phyloP scores from a whole-genome alignment of 305 asterid species.

The Solanum hybrid region DNA sequence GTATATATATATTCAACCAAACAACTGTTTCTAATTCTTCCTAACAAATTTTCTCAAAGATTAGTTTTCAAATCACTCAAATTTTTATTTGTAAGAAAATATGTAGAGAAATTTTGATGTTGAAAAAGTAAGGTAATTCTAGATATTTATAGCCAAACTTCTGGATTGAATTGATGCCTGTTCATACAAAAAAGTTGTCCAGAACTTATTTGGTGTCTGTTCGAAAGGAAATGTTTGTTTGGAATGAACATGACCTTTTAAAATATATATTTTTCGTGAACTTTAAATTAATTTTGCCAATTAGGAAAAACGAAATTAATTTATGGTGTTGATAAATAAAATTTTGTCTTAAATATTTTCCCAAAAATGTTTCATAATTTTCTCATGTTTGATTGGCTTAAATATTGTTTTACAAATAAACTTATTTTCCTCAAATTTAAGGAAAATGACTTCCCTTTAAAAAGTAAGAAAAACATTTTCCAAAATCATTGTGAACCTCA shows the following conservation, averaged over 20 bases:
- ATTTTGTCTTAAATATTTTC: background rate
- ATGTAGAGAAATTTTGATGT: background rate
- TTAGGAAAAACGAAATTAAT: background rate
- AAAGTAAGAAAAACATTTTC: background rate
- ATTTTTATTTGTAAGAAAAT: background rate
- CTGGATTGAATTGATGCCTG: background rate
- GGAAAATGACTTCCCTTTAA: background rate
- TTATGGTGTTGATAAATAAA: background rate
- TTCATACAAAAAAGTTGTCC: background rate
- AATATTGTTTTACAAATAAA: too few species aligned
- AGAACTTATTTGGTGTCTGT: background rate
- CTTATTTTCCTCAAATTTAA: background rate
- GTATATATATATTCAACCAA: background rate
- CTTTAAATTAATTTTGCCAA: background rate
- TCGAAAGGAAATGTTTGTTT: background rate
- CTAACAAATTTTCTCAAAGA: background rate
- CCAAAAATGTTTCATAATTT: background rate
- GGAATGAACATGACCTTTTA: background rate
- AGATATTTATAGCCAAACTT: background rate
- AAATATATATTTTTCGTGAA: background rate
- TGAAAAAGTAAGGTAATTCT: background rate
- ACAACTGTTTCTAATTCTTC: background rate
- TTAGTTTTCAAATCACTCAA: background rate
- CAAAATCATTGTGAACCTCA: background rate
- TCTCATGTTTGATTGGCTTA: background rate